Conservation (phyloP, 352 stramenopile genomes). For the Phytophthora nicotianae region DNA sequence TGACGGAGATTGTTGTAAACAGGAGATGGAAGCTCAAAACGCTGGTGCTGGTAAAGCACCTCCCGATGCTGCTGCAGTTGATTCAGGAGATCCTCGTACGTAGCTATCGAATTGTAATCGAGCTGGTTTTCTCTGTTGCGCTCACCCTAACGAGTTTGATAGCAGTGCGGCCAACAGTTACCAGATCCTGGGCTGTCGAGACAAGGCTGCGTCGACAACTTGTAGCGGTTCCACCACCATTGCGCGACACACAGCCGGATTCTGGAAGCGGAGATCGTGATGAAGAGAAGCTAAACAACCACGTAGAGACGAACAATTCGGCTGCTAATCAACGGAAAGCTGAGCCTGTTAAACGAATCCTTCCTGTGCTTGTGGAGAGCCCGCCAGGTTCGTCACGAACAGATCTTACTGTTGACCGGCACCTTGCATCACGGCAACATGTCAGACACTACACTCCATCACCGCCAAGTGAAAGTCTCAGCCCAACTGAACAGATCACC, state of each 20-base stretch:
- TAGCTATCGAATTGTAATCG: neutral
- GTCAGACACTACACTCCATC: constrained; percentile 7
- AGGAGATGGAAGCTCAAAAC: constrained; percentile 83
- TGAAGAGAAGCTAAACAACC: constrained; percentile 6
- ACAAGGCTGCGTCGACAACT: constrained; percentile 52
- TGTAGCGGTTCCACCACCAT: constrained; percentile 42
- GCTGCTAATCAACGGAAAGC: constrained; percentile 1
- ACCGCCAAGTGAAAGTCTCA: constrained; percentile 20
- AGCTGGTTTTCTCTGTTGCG: neutral
- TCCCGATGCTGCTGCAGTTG: neutral
- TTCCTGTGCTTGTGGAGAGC: constrained; percentile 17
- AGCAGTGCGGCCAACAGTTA: constrained; percentile 30
- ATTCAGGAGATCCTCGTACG: constrained; percentile 18
- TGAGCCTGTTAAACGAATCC: constrained; percentile 5
- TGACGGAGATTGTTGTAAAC: constrained; percentile 8
- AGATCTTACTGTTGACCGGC: constrained; percentile 1
- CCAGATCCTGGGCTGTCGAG: constrained; percentile 64
- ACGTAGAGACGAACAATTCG: neutral
- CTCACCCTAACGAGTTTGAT: neutral
- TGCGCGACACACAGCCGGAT: constrained; percentile 28
- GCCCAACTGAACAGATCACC: neutral
- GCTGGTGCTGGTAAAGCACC: constrained; percentile 18
- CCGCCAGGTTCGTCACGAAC: neutral
- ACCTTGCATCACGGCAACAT: constrained; percentile 1
- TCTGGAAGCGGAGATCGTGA: neutral